A percentile compares a stretch with the other conserved stretches of the same genome.
phyloP scores from a whole-genome alignment of 2,329 filamentous ascomycete species.

The Sclerotinia subarctica region DNA sequence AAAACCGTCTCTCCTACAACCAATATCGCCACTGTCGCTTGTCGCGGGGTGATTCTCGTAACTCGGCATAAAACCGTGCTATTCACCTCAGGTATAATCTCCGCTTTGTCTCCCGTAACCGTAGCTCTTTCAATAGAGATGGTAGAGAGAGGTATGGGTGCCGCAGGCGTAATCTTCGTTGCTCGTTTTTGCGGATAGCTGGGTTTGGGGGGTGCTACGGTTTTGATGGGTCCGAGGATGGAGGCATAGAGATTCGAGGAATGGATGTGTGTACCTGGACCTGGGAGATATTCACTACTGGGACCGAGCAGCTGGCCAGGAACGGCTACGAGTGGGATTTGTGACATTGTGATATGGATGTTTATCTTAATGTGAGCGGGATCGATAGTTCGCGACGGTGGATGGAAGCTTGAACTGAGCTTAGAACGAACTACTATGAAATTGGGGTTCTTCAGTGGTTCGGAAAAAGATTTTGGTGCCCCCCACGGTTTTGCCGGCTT shows the following conservation, averaged over 20 bases:
- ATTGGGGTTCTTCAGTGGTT: neutral
- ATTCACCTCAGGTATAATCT: conserved; percentile 77
- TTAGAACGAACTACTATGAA: neutral
- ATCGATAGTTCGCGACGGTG: neutral
- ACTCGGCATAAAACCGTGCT: conserved; percentile 81
- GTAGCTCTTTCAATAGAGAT: conserved; percentile 50
- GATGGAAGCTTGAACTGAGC: neutral
- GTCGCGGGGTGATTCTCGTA: conserved; percentile 77
- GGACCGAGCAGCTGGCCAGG: conserved; percentile 80
- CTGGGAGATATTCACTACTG: conserved; percentile 63
- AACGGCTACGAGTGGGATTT: conserved; percentile 52
- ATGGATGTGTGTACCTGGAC: conserved; percentile 81
- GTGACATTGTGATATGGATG: conserved; percentile 26
- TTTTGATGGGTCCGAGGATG: conserved; percentile 68
- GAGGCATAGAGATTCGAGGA: conserved; percentile 75
- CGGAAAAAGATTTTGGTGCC: conserved; percentile 14
- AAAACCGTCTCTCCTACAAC: conserved; percentile 72
- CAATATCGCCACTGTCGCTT: conserved; percentile 82
- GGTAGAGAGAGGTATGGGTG: conserved; percentile 46
- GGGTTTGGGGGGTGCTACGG: conserved; percentile 44
- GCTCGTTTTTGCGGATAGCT: conserved; percentile 54
- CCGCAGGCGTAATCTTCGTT: conserved; percentile 53
- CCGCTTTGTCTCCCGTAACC: conserved; percentile 47
- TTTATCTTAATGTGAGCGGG: neutral
- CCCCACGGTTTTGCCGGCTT: conserved; percentile 15